These are phyloP conservation scores for Canavalia ensiformis DNA, from an alignment of 306 rosid genomes.

Conservation along the genomic window DNA sequence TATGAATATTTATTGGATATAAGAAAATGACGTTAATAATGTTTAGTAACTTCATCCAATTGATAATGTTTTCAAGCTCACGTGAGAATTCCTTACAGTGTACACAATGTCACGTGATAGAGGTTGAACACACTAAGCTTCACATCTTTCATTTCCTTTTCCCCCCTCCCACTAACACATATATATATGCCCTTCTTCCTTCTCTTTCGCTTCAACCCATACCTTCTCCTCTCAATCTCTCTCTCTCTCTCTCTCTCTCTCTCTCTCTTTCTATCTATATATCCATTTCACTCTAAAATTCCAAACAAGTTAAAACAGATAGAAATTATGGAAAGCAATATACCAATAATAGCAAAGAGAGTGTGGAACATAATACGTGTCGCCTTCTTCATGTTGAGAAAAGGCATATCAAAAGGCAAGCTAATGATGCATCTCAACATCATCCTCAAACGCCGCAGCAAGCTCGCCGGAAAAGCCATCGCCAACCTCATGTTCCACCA, in stretches of 20 bases:
- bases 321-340: constrained; percentile 58
- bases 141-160: neutral
- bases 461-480: constrained; percentile 85
- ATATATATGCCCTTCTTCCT: constrained; percentile 48
- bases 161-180: constrained; percentile 27
- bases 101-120: constrained; percentile 3
- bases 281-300: constrained; percentile 11
- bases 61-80: neutral
- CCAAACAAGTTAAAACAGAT: neutral
- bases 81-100: neutral
- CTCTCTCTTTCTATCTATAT: neutral
- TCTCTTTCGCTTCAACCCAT: constrained; percentile 38
- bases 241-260: constrained; percentile 24
- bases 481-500: constrained; percentile 71
- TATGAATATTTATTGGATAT: too few species aligned
- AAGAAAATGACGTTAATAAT: too few species aligned
- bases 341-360: constrained; percentile 62
- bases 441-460: constrained; percentile 84
- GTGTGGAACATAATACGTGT: constrained; percentile 72
- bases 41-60: too few species aligned
- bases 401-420: constrained; percentile 79
- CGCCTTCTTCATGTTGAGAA: constrained; percentile 74
- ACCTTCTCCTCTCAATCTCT: constrained; percentile 9
- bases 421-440: constrained; percentile 72
- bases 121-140: neutral